These are phyloP conservation scores for Diaporthe sp. DNA, from an alignment of 2,329 filamentous ascomycete species.

Conservation along the genomic window DNA sequence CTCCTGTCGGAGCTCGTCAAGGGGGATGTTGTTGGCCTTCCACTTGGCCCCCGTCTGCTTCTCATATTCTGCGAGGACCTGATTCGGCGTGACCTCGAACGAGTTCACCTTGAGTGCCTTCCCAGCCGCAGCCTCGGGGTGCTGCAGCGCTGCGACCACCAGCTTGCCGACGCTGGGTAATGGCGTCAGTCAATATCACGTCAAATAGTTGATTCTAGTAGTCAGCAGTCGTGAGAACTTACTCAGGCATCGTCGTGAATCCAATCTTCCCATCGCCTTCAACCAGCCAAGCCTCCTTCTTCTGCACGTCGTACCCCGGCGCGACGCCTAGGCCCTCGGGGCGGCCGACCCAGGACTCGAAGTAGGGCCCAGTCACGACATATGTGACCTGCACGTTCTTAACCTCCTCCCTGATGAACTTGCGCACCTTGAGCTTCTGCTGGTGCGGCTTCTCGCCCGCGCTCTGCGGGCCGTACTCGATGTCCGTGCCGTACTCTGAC, in stretches of 20 bases:
- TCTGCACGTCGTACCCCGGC: slow-evolving; percentile 72
- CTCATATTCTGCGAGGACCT: slow-evolving; percentile 77
- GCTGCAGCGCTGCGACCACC: slow-evolving; percentile 72
- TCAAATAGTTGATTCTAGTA: background rate
- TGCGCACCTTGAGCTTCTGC: slow-evolving; percentile 77
- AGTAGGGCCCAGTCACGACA: slow-evolving; percentile 79
- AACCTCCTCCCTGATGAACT: slow-evolving; percentile 67
- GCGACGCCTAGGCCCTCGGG: slow-evolving; percentile 53
- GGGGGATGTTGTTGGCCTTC: slow-evolving; percentile 66
- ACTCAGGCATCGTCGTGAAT: slow-evolving; percentile 81
- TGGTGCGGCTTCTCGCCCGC: slow-evolving; percentile 77
- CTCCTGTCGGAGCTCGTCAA: slow-evolving; percentile 66
- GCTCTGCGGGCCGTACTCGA: slow-evolving; percentile 72
- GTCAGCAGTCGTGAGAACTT: slow-evolving; percentile 49
- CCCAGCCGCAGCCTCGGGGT: slow-evolving; percentile 67
- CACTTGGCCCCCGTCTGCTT: slow-evolving; percentile 73
- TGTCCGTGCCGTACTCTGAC: slow-evolving; percentile 77
- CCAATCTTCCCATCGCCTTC: slow-evolving; percentile 74
- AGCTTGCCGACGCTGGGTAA: slow-evolving; percentile 73
- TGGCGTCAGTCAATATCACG: background rate
- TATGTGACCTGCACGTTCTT: slow-evolving; percentile 73
- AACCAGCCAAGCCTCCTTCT: slow-evolving; percentile 71
- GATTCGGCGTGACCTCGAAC: slow-evolving; percentile 74
- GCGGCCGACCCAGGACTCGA: slow-evolving; percentile 71
- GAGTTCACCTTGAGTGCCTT: slow-evolving; percentile 78